phyloP scores from a whole-genome alignment of 139 green algal genomes.

The Gonium pectorale region DNA sequence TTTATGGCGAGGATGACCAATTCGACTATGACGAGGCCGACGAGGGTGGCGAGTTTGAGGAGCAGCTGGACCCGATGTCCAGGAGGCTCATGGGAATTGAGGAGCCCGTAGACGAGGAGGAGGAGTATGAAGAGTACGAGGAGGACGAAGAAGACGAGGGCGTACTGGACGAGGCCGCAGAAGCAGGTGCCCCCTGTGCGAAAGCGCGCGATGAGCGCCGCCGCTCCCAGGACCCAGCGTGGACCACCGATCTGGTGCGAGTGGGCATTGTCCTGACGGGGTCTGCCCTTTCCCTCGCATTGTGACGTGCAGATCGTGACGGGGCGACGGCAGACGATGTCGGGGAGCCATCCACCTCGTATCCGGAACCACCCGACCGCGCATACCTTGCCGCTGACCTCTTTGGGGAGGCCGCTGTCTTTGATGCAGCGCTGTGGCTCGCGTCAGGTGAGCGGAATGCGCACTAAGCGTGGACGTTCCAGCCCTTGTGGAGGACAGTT shows the following conservation, averaged over 20 bases:
- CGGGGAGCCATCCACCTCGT: constrained; percentile 50
- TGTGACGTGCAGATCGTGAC: constrained; percentile 35
- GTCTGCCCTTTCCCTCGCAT: too few relatives aligned
- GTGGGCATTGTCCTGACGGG: too few relatives aligned
- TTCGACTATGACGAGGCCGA: constrained; percentile 43
- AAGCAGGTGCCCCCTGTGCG: constrained; percentile 44
- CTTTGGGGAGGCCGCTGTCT: constrained; percentile 63
- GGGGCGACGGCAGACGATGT: constrained; percentile 35
- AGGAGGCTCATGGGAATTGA: constrained; percentile 15
- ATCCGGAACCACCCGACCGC: constrained; percentile 54
- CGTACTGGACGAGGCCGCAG: constrained; percentile 42
- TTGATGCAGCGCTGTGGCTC: constrained; percentile 51
- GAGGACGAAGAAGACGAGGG: constrained; percentile 17
- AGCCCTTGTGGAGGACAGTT: not conserved
- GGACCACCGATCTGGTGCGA: too few relatives aligned
- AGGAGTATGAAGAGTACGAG: not conserved
- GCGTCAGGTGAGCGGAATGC: constrained; percentile 44
- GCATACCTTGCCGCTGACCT: constrained; percentile 64
- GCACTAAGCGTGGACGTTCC: not conserved
- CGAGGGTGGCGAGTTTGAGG: constrained; percentile 41
- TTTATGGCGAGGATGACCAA: constrained; percentile 40
- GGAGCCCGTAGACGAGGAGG: not conserved
- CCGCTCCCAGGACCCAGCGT: too few relatives aligned
- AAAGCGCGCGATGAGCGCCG: too few relatives aligned
- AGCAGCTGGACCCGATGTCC: constrained; percentile 34